Base-by-base conservation (phyloP, 2,329 filamentous ascomycete genomes). In the Pyrenophora graminea region DNA sequence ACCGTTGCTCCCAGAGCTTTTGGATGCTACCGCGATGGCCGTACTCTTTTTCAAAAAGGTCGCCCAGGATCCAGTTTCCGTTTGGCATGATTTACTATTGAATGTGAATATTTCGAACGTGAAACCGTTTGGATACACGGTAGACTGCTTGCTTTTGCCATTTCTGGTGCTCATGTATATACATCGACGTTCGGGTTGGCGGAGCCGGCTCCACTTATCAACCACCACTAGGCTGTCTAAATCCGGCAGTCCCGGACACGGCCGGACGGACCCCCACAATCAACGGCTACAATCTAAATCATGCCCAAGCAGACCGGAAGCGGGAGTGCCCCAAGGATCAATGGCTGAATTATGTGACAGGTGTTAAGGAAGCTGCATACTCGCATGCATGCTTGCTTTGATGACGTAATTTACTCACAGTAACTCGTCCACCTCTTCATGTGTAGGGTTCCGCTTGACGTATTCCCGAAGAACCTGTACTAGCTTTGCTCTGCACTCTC, bases 31-130 rank as follows among this genome's bases (percentile, higher is more conserved):
- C 64, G 38, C 62, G 58, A 33, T 73, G 70, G 43, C 70, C 70
- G 34, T 70, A 73, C 45, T 73, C 69, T 45, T 71, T 71, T 4
- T 51, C 56, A 52, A 73, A 73, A 12, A 73, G 63, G 43, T 71
- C 69, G 31, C 70, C 70, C 0, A 73, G 61, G 42, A 70, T 67
- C 70, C 70, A 72, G 33, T 52, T 62, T 46, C 64, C 59, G 48
- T 67, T 55, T 7, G 66, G 63, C 64, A 68, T 68, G 13, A 34
- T 49, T 32, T 34, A 13, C 9, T 8, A 18, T 2, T 9, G 2
- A 4, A 30, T 18, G 17, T 32, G 13, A 10, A 9, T 1, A 13
- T 27, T 13, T 3, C 4, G 3, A 21, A 21, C 3, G 5, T 9
- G 17, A 3, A 21, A 45, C 1, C 6, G 32, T 38, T 3, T 2